Evolutionary conservation across 257 asterid species (phyloP).

Genomic region (Asclepias syriaca): DNA sequence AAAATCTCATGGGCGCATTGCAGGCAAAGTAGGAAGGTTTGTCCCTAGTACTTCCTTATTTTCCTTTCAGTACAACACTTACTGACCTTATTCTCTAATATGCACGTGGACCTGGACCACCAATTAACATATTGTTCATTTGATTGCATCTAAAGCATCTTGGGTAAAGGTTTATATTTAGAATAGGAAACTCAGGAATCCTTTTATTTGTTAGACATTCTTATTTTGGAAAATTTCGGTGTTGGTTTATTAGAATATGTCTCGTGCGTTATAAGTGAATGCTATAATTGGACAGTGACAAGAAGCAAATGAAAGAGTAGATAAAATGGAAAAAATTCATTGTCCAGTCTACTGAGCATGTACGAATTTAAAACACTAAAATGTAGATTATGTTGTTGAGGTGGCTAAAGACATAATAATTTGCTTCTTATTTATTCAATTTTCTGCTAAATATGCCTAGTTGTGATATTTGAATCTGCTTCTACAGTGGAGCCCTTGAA

Average conservation of each 20-base stretch:
- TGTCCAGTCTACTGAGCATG: neutral
- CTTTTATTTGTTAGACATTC: neutral
- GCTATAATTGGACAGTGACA: neutral
- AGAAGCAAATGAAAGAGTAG: neutral
- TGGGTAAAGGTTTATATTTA: neutral
- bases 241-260: neutral
- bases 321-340: neutral
- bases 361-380: neutral
- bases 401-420: neutral
- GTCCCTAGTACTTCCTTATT: slow-evolving; percentile 11
- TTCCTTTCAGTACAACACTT: neutral
- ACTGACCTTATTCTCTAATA: neutral
- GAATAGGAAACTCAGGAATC: neutral
- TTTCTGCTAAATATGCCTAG: neutral
- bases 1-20: slow-evolving; percentile 85
- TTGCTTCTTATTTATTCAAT: neutral
- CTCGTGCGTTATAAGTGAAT: neutral
- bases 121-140: neutral
- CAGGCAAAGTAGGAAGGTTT: slow-evolving; percentile 89
- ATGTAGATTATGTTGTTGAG: neutral
- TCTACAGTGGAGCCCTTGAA: slow-evolving; percentile 67
- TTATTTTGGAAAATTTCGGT: neutral
- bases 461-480: slow-evolving; percentile 17
- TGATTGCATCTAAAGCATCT: neutral
- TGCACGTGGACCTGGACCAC: neutral